Conservation (phyloP, 352 stramenopile species). For the Pythium phragmiticola region DNA sequence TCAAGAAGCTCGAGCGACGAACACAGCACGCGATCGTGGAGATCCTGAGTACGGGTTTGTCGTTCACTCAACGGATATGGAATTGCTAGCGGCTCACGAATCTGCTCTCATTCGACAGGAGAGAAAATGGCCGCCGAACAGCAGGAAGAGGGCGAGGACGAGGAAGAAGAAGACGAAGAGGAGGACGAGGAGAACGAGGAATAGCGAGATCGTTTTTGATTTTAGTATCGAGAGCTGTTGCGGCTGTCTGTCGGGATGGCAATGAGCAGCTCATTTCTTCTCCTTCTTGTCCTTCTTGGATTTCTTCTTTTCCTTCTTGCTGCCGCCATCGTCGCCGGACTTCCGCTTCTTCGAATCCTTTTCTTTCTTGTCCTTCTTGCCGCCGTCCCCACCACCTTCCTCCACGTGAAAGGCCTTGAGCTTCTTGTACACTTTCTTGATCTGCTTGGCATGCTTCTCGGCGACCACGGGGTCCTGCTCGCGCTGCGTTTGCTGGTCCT, state of each 20-base stretch:
- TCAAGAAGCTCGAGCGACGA: constrained; percentile 84
- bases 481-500: constrained; percentile 34
- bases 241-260: neutral
- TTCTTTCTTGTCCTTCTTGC: constrained; percentile 54
- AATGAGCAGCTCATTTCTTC: constrained; percentile 3
- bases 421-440: constrained; percentile 87
- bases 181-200: constrained; percentile 29
- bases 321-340: constrained; percentile 33
- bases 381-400: constrained; percentile 27
- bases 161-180: constrained; percentile 56
- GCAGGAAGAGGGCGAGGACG: constrained; percentile 51
- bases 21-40: constrained; percentile 87
- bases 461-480: constrained; percentile 36
- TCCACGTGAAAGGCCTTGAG: constrained; percentile 83
- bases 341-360: constrained; percentile 68
- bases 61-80: neutral
- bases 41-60: constrained; percentile 58
- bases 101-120: constrained; percentile 32
- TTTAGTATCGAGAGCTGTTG: neutral
- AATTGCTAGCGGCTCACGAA: neutral
- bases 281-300: constrained; percentile 65
- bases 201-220: constrained; percentile 15
- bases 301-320: constrained; percentile 56
- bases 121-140: constrained; percentile 82
- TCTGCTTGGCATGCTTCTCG: constrained; percentile 50